Conservation (phyloP, 495 filamentous ascomycete genomes). For the Aspergillus sparsus region DNA sequence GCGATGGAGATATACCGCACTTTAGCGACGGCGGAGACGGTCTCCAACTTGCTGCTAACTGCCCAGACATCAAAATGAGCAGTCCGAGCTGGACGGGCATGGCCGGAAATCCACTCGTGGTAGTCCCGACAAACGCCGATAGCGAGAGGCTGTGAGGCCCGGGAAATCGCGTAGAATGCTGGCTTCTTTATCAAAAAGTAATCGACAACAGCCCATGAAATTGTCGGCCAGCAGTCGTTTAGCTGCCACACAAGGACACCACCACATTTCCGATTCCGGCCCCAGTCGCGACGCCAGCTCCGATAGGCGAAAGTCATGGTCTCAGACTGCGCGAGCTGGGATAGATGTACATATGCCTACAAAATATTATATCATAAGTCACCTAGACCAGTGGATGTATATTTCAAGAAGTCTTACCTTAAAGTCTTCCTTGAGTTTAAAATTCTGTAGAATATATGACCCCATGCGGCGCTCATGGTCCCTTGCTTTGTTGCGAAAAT, state of each 20-base stretch:
- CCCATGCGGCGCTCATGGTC: constrained; percentile 15
- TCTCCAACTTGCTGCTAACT: constrained; percentile 6
- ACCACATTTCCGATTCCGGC: constrained; percentile 4
- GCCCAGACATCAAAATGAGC: constrained; percentile 6
- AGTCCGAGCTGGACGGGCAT: background rate
- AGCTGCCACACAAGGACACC: constrained; percentile 18
- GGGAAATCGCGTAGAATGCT: constrained; percentile 14
- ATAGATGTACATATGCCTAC: constrained; percentile 10
- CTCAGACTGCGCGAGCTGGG: constrained; percentile 16
- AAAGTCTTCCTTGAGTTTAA: constrained; percentile 5
- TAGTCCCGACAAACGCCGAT: constrained; percentile 1
- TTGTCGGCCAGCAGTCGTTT: constrained; percentile 21
- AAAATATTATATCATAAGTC: background rate
- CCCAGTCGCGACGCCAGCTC: constrained; percentile 14
- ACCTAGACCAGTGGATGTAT: background rate
- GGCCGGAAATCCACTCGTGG: constrained; percentile 14
- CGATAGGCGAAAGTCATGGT: constrained; percentile 14
- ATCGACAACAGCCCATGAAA: constrained; percentile 16
- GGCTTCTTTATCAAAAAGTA: constrained; percentile 16
- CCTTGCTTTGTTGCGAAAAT: constrained; percentile 17
- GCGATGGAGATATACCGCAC: constrained; percentile 8
- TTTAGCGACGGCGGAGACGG: background rate
- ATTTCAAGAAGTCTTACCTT: background rate
- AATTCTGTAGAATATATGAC: constrained; percentile 16
- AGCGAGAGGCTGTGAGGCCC: constrained; percentile 4